Percentiles rank a stretch among this genome's conserved stretches.
phyloP scores from a whole-genome alignment of 305 asterid species.

The Fraxinus sp. region DNA sequence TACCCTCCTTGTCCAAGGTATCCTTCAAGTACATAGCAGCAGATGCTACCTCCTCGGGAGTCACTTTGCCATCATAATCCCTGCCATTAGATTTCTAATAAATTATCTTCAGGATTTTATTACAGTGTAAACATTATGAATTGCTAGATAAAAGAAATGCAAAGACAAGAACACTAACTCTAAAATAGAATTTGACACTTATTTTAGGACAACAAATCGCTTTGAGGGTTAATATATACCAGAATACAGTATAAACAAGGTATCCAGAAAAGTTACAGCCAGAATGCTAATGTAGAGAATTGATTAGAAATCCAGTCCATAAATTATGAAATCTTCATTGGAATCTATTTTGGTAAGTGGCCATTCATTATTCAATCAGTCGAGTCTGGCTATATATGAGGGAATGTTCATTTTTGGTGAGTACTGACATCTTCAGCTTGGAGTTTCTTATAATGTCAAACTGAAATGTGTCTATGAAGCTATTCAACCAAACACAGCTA shows the following conservation, averaged over 20 bases:
- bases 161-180: neutral
- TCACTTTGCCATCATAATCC: conserved; percentile 96
- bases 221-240: neutral
- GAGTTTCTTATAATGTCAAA: neutral
- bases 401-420: neutral
- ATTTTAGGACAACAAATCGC: neutral
- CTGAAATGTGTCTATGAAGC: neutral
- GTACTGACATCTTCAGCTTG: neutral
- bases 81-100: conserved; percentile 33
- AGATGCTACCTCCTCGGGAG: conserved; percentile 20
- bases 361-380: neutral
- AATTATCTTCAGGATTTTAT: conserved; percentile 15
- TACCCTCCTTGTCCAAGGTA: neutral
- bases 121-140: neutral
- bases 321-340: neutral
- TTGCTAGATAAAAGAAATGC: neutral
- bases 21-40: neutral
- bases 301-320: neutral
- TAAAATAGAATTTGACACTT: neutral
- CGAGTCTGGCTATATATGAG: neutral
- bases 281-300: neutral
- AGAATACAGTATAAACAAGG: neutral
- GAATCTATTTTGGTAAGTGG: neutral
- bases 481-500: neutral
- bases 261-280: neutral